Evolutionary conservation across 305 asterid genomes (phyloP), one percentile per base, ranked within the genome.

Genomic region (Ajuga reptans): DNA sequence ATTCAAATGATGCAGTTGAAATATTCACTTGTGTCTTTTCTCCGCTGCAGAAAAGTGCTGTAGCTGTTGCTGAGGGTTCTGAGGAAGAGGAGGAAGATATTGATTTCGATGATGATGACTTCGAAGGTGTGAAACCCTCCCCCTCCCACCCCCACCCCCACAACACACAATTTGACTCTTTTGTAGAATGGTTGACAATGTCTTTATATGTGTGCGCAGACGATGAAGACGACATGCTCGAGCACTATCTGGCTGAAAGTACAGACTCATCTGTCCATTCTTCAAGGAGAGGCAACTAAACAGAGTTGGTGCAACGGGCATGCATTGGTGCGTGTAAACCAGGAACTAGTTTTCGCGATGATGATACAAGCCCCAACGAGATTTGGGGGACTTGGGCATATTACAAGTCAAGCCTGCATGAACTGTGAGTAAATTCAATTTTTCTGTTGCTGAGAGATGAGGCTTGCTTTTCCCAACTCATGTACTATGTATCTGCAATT

Each of bases 221-320:
- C 59, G 97, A 93, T 58, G 99, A 92, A 79, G 97, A 91, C 0
- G 97, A 91, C 75, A 87, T 91, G 99, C 83, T 94, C 17, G 97
- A 91, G 78, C 97, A 94, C 82, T 94, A 87, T 84, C 82, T 94
- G 64, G 97, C 99, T 0, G 99, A 84, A 73, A 86, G 83, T 62
- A 75, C 84, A 56, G 88, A 81, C 49, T 56, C 81, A 3, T 71
- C 87, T 6, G 42, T 79, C 75, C 87, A 74, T 78, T 82, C 89
- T 57, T 81, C 79, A 51, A 62, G 51, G 64, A 69, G 74, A 74
- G 79, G 64, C 47, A 42, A 79, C 57, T 34, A 55, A 70, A 56
- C 41, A 12, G 51, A 36, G 59, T 51, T 37, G 63, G 69, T 46
- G 16, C 11, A 11, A 3, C 42, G 10, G 73, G 46, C 17, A 31